Base-by-base conservation (phyloP, 352 stramenopile genomes). In the Pythium coloratum region DNA sequence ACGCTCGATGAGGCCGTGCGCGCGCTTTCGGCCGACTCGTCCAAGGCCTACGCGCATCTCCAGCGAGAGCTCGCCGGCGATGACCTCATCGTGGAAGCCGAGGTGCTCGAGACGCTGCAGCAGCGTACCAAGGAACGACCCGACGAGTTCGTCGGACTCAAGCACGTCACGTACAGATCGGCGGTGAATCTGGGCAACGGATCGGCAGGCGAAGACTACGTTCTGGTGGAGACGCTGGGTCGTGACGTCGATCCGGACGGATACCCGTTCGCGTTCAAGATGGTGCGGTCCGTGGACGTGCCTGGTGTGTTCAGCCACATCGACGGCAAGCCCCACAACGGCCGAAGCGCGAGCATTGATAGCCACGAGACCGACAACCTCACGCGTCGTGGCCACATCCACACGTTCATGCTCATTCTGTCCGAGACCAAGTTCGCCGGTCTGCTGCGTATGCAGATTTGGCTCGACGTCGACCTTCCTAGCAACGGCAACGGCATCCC, bases 121-220 rank as follows among this genome's bases (percentile, higher is more conserved):
- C 75, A 76, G 47, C 72, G 86, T 13, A 88, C 86, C 16, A 89
- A 91, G 62, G 75, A 89, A 65, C 80, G 66, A 1, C 82, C 82
- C 26, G 83, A 94, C 68, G 78, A 86, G 49, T 94, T 88, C 71
- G 73, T 94, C 24, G 76, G 81, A 2, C 75, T 92, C 67, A 94
- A 94, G 71, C 83, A 91, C 63, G 80, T 89, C 71, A 89, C 86
- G 58, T 90, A 91, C 70, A 76, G 72, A 10, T 88, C 80, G 20
- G 72, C 88, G 20, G 65, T 88, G 20, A 58, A 57, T 14, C 16
- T 67, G 2, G 54, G 54, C 18, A 77, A 86, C 61, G 81, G 81
- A 16, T 71, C 70, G 34, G 72, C 83, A 24, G 79, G 76, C 20
- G 83, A 91, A 55, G 83, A 91, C 53, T 89, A 88, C 34, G 58